Conservation (phyloP, 2,329 filamentous ascomycete species). For the Verticillium tricorpus region DNA sequence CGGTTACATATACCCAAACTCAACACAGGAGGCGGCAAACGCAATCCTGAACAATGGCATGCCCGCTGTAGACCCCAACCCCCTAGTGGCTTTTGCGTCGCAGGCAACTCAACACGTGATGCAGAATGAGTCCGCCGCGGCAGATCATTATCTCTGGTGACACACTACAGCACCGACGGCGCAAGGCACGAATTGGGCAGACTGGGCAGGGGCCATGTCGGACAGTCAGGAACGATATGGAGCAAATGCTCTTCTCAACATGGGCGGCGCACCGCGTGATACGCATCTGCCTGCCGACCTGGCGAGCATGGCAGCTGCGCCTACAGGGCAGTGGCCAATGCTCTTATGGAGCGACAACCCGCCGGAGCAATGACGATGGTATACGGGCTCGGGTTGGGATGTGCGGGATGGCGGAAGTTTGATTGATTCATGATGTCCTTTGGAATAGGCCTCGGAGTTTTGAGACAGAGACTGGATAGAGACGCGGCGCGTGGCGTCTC, state of each 20-base stretch:
- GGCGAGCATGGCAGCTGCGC: not conserved
- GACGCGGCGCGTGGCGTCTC: not conserved
- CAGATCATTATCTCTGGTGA: slow-evolving; percentile 26
- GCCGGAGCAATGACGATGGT: not conserved
- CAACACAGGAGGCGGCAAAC: slow-evolving; percentile 12
- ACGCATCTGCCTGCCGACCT: not conserved
- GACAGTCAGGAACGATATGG: slow-evolving; percentile 46
- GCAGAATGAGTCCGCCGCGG: slow-evolving; percentile 13
- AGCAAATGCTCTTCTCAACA: slow-evolving; percentile 42
- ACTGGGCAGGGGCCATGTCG: slow-evolving; percentile 49
- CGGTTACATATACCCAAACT: slow-evolving; percentile 7
- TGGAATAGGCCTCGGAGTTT: not conserved
- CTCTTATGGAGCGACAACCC: not conserved
- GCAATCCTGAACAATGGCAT: slow-evolving; percentile 22
- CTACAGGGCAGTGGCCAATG: slow-evolving; percentile 1
- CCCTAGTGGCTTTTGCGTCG: slow-evolving; percentile 34
- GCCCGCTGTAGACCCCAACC: slow-evolving; percentile 25
- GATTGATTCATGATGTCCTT: not conserved
- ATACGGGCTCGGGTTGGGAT: not conserved
- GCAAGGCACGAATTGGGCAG: slow-evolving; percentile 44
- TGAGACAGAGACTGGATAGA: not conserved
- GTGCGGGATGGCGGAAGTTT: not conserved
- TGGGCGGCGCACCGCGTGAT: slow-evolving; percentile 26
- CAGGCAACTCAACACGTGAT: slow-evolving; percentile 31
- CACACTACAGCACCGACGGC: slow-evolving; percentile 7